phyloP scores from a whole-genome alignment of 129 eudicot genomes.

The Tanacetum coccineum region DNA sequence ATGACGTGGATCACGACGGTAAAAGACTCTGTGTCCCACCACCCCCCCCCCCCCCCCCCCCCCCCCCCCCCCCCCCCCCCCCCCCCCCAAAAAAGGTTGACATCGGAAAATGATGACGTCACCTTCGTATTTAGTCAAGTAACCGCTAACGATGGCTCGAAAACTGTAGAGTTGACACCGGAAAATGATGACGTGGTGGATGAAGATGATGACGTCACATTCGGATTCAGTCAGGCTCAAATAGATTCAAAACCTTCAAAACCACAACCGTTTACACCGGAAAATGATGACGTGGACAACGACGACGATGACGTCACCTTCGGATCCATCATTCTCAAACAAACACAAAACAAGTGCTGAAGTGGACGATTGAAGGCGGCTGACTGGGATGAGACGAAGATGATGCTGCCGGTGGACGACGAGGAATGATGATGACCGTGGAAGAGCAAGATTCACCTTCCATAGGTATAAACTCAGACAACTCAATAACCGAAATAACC shows the following conservation, averaged over 20 bases:
- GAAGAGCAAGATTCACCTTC: constrained; percentile 63
- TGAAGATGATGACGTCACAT: constrained; percentile 3
- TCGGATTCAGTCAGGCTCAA: constrained; percentile 15
- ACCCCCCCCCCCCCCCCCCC: no score
- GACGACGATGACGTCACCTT: constrained; percentile 10
- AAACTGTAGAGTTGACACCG: no score
- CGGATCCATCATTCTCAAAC: neutral
- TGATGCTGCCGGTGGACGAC: no score
- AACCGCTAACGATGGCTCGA: constrained; percentile 6
- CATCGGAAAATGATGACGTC: neutral
- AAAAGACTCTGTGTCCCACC: no score
- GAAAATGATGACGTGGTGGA: no score
- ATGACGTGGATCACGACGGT: no score
- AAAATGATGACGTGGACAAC: constrained; percentile 4
- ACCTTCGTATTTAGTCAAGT: neutral
- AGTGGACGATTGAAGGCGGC: no score
- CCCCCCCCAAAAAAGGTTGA: no score
- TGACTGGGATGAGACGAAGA: no score
- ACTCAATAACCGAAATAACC: no score
- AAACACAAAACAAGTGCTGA: no score
- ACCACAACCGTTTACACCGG: neutral
- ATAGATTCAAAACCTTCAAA: neutral
- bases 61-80: no score
- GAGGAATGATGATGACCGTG: constrained; percentile 17
- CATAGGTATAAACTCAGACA: constrained; percentile 11